phyloP scores from a whole-genome alignment of 345 rosid genomes.

The Salix koriyanagi region DNA sequence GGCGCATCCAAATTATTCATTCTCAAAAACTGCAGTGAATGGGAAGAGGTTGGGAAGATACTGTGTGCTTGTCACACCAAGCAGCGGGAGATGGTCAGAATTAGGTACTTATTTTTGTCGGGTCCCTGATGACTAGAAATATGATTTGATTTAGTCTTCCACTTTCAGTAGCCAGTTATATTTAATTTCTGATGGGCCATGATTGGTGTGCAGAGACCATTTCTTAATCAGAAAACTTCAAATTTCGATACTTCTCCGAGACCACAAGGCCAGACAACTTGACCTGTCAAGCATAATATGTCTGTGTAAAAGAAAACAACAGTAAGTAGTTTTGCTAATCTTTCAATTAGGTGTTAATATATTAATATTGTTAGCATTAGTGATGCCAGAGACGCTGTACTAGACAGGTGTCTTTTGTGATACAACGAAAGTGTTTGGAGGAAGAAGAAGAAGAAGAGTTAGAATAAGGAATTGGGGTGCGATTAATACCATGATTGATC shows the following conservation, averaged over 20 bases:
- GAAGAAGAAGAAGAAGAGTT: no score
- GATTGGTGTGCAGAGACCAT: neutral
- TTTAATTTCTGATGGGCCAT: neutral
- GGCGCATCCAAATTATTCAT: neutral
- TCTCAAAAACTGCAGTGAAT: neutral
- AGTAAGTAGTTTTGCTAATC: no score
- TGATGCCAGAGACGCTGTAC: no score
- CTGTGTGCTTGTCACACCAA: neutral
- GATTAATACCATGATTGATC: neutral
- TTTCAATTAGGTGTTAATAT: no score
- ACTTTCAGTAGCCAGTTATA: neutral
- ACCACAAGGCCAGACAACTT: neutral
- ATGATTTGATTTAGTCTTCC: neutral
- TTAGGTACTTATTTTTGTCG: neutral
- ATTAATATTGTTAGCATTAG: no score
- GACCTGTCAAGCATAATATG: no score
- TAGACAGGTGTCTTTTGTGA: no score
- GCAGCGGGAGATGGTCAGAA: neutral
- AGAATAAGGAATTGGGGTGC: neutral
- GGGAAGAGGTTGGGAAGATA: neutral
- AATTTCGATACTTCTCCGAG: neutral
- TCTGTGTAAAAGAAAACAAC: neutral
- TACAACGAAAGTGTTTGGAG: no score
- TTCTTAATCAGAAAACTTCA: neutral
- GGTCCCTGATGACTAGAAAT: no score